Conservation (phyloP, 192 early-diverging fungal genomes). For the Chytriomyces sp. region DNA sequence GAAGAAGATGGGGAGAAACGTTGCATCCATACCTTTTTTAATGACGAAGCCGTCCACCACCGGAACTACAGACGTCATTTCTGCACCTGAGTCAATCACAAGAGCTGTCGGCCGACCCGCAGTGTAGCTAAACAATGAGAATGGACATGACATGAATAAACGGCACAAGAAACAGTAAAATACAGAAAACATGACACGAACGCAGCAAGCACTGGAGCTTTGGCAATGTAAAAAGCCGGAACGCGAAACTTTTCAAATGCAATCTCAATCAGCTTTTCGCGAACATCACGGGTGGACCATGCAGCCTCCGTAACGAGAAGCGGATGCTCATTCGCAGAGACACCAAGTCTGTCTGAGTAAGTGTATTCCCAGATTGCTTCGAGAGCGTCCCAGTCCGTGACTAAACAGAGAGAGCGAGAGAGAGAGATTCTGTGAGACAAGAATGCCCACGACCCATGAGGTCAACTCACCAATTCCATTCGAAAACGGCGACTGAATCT, state of each 20-base stretch:
- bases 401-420: slow-evolving; percentile 44
- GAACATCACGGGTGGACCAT: slow-evolving; percentile 83
- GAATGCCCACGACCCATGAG: neutral
- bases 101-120: slow-evolving; percentile 86
- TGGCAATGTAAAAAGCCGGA: slow-evolving; percentile 93
- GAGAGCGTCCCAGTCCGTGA: slow-evolving; percentile 92
- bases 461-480: slow-evolving; percentile 76
- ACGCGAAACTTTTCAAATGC: slow-evolving; percentile 93
- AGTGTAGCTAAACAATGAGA: slow-evolving; percentile 69
- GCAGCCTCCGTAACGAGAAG: slow-evolving; percentile 89
- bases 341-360: slow-evolving; percentile 71
- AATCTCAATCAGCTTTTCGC: slow-evolving; percentile 88
- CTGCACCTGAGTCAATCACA: slow-evolving; percentile 91
- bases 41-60: slow-evolving; percentile 96
- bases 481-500: slow-evolving; percentile 80
- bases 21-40: slow-evolving; percentile 70
- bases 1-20: neutral
- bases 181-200: slow-evolving; percentile 47
- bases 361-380: slow-evolving; percentile 92
- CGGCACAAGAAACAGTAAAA: neutral
- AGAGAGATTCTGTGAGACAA: neutral
- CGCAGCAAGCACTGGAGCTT: slow-evolving; percentile 90
- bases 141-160: neutral
- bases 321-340: slow-evolving; percentile 84
- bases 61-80: slow-evolving; percentile 87